A percentile compares a stretch with the other conserved stretches of the same genome.
These are phyloP conservation scores for Coffea humblotiana DNA, from an alignment of 305 asterid genomes.

Conservation along the genomic window DNA sequence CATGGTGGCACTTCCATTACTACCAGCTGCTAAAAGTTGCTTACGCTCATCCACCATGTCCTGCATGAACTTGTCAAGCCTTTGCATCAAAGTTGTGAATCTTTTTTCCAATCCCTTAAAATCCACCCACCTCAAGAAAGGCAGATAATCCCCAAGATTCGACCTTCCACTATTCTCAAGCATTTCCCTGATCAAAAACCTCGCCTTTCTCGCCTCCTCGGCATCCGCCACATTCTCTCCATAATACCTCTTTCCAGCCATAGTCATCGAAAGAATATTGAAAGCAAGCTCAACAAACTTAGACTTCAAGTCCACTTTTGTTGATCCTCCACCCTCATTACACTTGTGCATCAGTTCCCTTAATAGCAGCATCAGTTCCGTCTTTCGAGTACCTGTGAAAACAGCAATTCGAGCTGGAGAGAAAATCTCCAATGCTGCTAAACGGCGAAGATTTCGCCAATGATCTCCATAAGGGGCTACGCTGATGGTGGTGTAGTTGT, in stretches of 20 bases:
- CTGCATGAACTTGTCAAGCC: no score
- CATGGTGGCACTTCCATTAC: constrained; percentile 18
- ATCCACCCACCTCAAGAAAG: no score
- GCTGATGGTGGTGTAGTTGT: no score
- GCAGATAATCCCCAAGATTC: no score
- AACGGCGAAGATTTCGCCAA: no score
- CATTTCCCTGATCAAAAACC: constrained; percentile 2
- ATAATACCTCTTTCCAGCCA: constrained; percentile 40
- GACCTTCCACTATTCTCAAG: no score
- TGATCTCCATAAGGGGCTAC: no score
- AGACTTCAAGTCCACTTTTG: constrained; percentile 29
- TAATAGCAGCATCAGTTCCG: constrained; percentile 20
- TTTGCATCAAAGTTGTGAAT: no score
- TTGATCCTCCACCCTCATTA: constrained; percentile 10
- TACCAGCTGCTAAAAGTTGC: neutral
- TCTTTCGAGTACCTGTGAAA: constrained; percentile 10
- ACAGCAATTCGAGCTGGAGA: no score
- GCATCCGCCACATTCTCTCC: constrained; percentile 22
- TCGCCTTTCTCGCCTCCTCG: constrained; percentile 1
- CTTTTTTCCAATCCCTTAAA: no score
- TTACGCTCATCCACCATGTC: no score
- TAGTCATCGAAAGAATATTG: constrained; percentile 30
- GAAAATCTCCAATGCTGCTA: no score
- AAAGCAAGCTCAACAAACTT: constrained; percentile 29
- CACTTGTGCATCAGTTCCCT: constrained; percentile 12